Base-by-base conservation (phyloP, 352 stramenopile genomes). In the Globisporangium radiosum region DNA sequence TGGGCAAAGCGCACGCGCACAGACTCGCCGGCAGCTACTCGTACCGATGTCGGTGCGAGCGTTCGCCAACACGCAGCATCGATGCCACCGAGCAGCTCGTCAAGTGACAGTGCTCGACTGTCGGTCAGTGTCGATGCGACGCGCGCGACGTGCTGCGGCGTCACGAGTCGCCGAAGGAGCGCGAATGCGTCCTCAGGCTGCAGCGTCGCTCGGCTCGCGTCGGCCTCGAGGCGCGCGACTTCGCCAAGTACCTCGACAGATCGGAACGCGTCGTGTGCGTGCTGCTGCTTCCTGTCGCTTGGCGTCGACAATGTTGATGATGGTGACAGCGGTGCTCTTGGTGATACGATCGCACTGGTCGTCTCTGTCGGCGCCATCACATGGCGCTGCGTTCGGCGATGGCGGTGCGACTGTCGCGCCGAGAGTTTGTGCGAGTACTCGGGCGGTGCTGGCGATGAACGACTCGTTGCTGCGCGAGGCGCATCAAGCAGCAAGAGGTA, bases 41-140 rank as follows among this genome's bases (percentile, higher is more conserved):
- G 3, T n/a, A n/a, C 33, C 7, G 47, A 44, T 37, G 10, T 42
- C 14, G 13, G 5, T 5, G 3, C 33, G 47, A 71, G 59, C 5
- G 55, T 43, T 36, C 64, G 63, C 72, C 72, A 84, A 33, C 75
- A 84, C 25, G 75, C 75, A 38, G 55, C 49, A 52, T 73, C 66
- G n/a, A 81, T 45, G 9, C 56, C 62, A 55, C 17, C 17, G 0
- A 81, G 47, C 19, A 81, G 43, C 54, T 70, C 55, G 0, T 54
- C 33, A 10, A 58, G 8, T 11, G 47, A 53, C 7, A 60, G 11
- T 1, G 13, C 47, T n/a, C 19, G 25, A 1, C 25, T 25, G 25
- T 25, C 25, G 25, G 25, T 25, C 25, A 25, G 25, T 25, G 25
- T 25, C 19, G 33, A n/a, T 15, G 5, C 1, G 14, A 5, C 1